Evolutionary conservation across 192 early-diverging fungal genomes (phyloP).

Genomic region (Fimicolochytrium jonesii): DNA sequence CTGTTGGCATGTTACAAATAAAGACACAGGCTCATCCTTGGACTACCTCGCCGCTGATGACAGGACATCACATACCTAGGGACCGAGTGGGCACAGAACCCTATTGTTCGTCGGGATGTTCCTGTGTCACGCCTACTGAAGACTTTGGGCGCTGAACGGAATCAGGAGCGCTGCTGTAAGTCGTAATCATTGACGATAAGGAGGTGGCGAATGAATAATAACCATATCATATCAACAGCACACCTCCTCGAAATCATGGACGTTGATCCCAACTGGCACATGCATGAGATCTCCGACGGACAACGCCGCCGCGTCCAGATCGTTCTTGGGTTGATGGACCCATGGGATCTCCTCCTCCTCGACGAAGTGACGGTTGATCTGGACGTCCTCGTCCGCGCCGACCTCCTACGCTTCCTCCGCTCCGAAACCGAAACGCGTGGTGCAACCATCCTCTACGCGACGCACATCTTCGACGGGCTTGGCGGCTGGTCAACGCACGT

Average conservation of each 20-base stretch:
- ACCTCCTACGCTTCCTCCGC: conserved; percentile 63
- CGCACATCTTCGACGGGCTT: conserved; percentile 79
- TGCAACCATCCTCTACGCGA: conserved; percentile 73
- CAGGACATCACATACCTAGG: conserved; percentile 71
- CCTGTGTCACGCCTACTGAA: conserved; percentile 61
- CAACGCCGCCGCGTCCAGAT: conserved; percentile 64
- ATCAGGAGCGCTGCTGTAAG: conserved; percentile 53
- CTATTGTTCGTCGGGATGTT: conserved; percentile 65
- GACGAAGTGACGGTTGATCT: conserved; percentile 82
- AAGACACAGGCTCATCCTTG: too few relatives aligned
- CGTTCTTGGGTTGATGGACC: conserved; percentile 67
- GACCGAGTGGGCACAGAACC: conserved; percentile 77
- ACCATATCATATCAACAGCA: conserved; percentile 9
- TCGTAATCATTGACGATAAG: neutral
- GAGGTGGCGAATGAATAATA: neutral
- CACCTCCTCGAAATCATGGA: conserved; percentile 67
- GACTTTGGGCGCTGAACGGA: conserved; percentile 56
- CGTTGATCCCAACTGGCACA: conserved; percentile 56
- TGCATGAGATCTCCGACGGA: conserved; percentile 75
- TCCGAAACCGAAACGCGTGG: conserved; percentile 56
- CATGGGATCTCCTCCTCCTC: conserved; percentile 57
- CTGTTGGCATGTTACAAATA: too few relatives aligned
- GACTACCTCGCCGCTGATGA: too few relatives aligned
- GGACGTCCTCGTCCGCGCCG: conserved; percentile 68
- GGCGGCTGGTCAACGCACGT: conserved; percentile 72